Evolutionary conservation across 2,329 filamentous ascomycete species (phyloP), one percentile per base, ranked within the genome.

Genomic region (Microdochium nivale): DNA sequence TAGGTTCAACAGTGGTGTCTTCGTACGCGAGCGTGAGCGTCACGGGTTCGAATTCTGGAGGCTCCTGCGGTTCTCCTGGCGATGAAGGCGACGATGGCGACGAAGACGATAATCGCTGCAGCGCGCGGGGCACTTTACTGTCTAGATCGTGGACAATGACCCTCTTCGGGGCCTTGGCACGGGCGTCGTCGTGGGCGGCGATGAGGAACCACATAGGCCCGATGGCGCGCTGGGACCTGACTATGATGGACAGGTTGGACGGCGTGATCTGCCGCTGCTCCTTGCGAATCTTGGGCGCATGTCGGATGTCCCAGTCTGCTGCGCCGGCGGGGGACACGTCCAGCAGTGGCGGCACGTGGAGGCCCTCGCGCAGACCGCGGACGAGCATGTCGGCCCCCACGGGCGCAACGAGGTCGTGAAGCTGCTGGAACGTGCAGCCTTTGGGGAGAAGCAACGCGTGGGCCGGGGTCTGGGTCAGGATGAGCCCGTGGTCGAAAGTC

Each of bases 401-500:
- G 0, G 74, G 73, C 0, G 84, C 83, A 37, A 94, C 72, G 4
- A 78, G 64, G 3, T 72, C 65, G 1, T 79, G 68, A 3, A 90
- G 67, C 11, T 71, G 60, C 0, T 68, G 60, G 1, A 79, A 71
- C 0, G 77, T 80, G 53, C 71, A 75, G 23, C 61, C 60, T 0
- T 66, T 59, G 0, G 73, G 70, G 25, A 80, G 70, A 23, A 70
- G 70, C 30, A 89, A 72, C 1, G 81, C 82, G 0, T 82, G 82
- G 0, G 62, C 52, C 0, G 79, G 75, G 0, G 82, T 85, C 67
- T 95, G 90, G 16, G 80, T 76, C 25, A 99, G 74, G 10, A 96
- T 78, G 2, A 73, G 67, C 25, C 94, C 94, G 54, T 83, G 81
- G 66, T 99, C 94, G 64, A 97, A 96, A 47, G 76, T 69, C 16